Evolutionary conservation across 306 rosid species (phyloP), one percentile per base, ranked within the genome.

Genomic region (Herpetospermum pedunculosum): DNA sequence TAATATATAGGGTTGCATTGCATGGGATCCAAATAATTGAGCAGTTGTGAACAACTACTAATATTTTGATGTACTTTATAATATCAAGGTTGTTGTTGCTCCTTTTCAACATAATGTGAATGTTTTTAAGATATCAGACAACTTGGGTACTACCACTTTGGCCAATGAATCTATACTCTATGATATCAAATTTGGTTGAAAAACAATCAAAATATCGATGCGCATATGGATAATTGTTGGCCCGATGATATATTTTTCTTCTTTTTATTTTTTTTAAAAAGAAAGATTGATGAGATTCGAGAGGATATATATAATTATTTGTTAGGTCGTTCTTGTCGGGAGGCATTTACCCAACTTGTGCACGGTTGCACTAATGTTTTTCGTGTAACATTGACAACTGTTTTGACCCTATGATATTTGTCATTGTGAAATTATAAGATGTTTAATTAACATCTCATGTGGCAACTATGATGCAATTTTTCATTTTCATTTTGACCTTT

Each of bases 111-210:
- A 46, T 70, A 44, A 26, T 70, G 57, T 70, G 74, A 70, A 70
- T 70, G 74, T 28, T 70, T 70, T 70, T 5, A 70, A 70, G 74
- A 70, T 70, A 70, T 70, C 57, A 70, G 57, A 70, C 74, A 46
- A 46, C 57, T 28, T 43, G 74, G 74, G 53, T 30, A 43, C 46
- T 25, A 40, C 49, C 29, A 35, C 35, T 21, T 23, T 40, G 21
- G 19, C 34, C 28, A 21, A 19, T 65, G 72, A 65, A 65, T 5
- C 72, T 65, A 30, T 34, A 18, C 69, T 7, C 37, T 25, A 18
- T 60, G 13, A 18, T 62, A 34, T 14, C n/a, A 38, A 8, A 7
- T n/a, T 63, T 35, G 35, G 70, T 63, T 10, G 16, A 35, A n/a
- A 63, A 63, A n/a, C 29, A 8, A 63, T 35, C 29, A 8, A 25